These are phyloP conservation scores for Aspergillus costaricaensis DNA, from an alignment of 2,329 filamentous ascomycete genomes.

Conservation along the genomic window DNA sequence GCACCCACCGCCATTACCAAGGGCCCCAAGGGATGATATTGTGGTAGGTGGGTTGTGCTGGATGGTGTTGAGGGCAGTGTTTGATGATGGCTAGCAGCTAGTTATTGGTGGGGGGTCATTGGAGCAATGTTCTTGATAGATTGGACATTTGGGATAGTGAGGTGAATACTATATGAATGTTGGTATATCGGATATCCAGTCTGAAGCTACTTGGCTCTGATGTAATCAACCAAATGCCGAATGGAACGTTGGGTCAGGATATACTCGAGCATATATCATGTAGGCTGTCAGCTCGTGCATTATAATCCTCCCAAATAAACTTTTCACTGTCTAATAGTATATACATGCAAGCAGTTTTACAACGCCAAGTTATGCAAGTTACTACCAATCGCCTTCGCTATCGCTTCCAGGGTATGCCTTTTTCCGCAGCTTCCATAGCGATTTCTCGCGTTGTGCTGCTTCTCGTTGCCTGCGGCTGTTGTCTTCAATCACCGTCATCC, in stretches of 20 bases:
- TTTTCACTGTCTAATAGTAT: background rate
- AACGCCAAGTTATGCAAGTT: constrained; percentile 1
- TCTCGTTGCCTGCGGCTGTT: constrained; percentile 32
- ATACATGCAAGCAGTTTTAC: background rate
- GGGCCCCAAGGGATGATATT: too few species aligned
- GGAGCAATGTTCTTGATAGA: too few species aligned
- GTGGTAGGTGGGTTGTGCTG: too few species aligned
- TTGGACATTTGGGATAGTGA: too few species aligned
- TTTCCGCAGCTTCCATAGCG: constrained; percentile 44
- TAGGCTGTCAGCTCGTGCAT: background rate
- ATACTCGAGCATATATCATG: background rate
- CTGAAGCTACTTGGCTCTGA: too few species aligned
- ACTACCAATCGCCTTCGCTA: constrained; percentile 41
- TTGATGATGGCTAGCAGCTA: too few species aligned
- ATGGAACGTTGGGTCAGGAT: background rate
- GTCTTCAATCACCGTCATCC: constrained; percentile 44
- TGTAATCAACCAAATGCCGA: too few species aligned
- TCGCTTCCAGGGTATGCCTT: constrained; percentile 41
- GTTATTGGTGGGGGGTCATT: too few species aligned
- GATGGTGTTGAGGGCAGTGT: too few species aligned
- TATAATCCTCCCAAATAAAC: background rate
- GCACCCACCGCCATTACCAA: too few species aligned
- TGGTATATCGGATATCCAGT: too few species aligned
- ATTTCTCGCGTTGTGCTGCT: constrained; percentile 30
- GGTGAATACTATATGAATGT: too few species aligned